A percentile compares a stretch with the other conserved stretches of the same genome.
Evolutionary conservation across 2,329 filamentous ascomycete species (phyloP).

Genomic region (Huntiella moniliformis): DNA sequence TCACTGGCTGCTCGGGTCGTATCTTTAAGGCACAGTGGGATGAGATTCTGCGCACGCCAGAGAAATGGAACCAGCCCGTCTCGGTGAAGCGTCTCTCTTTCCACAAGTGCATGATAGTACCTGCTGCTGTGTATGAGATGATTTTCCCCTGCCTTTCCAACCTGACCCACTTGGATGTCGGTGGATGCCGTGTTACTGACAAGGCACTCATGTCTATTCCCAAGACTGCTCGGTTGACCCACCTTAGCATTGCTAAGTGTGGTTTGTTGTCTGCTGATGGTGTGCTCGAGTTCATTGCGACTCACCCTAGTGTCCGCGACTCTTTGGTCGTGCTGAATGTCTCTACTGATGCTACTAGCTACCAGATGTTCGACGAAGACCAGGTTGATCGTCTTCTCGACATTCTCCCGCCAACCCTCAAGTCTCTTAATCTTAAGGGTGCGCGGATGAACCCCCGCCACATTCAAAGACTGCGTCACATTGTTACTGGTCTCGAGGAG

Average conservation of each 20-base stretch:
- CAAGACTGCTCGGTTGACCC: constrained; percentile 50
- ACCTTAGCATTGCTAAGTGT: constrained; percentile 64
- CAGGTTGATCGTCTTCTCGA: constrained; percentile 49
- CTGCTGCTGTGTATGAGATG: constrained; percentile 45
- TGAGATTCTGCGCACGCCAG: constrained; percentile 29
- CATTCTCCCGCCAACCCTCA: constrained; percentile 44
- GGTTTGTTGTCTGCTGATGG: constrained; percentile 44
- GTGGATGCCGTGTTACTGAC: constrained; percentile 58
- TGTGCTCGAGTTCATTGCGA: constrained; percentile 51
- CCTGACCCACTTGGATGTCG: constrained; percentile 63
- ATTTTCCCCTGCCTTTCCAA: constrained; percentile 51
- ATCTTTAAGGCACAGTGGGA: constrained; percentile 48
- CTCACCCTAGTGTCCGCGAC: constrained; percentile 48
- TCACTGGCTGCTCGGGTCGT: constrained; percentile 55
- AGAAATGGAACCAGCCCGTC: constrained; percentile 17
- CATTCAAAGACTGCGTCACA: constrained; percentile 33
- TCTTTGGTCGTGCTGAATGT: constrained; percentile 54
- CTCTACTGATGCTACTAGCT: constrained; percentile 50
- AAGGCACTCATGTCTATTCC: constrained; percentile 52
- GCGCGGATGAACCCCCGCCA: constrained; percentile 49
- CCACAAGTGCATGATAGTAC: constrained; percentile 59
- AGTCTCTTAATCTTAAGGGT: constrained; percentile 58
- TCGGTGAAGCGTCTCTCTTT: constrained; percentile 50
- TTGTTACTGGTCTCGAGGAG: constrained; percentile 34
- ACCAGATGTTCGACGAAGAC: constrained; percentile 48